phyloP scores from a whole-genome alignment of 176 grass and related monocot genomes.

The Musa beccarii region DNA sequence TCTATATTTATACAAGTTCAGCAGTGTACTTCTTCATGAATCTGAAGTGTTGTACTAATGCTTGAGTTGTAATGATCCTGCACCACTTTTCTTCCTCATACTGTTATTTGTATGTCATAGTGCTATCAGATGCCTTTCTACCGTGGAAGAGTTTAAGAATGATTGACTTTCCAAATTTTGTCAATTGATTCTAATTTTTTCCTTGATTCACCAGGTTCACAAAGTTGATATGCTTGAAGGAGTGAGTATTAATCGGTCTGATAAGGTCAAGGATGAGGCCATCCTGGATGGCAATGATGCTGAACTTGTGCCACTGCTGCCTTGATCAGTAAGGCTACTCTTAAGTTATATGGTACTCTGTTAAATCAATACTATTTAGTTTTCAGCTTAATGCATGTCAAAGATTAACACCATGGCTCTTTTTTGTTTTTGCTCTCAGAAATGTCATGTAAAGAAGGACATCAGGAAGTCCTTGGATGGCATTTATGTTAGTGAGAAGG shows the following conservation, averaged over 20 bases:
- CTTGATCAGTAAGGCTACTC: slow-evolving; percentile 66
- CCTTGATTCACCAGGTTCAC: slow-evolving; percentile 31
- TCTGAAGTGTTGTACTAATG: too few relatives aligned
- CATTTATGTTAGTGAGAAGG: background rate
- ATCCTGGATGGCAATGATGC: slow-evolving; percentile 72
- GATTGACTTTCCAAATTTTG: background rate
- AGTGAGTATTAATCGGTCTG: slow-evolving; percentile 53
- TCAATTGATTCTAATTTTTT: background rate
- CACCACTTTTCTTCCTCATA: background rate
- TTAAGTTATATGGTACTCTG: background rate
- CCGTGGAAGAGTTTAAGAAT: background rate
- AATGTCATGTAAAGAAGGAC: background rate
- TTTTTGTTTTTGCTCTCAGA: background rate
- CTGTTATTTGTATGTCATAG: background rate
- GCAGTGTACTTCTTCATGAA: too few relatives aligned
- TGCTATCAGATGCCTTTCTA: background rate
- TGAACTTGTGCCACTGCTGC: slow-evolving; percentile 68
- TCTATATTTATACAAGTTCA: too few relatives aligned
- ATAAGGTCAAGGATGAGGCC: slow-evolving; percentile 83
- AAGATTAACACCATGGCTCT: background rate
- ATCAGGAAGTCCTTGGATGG: background rate
- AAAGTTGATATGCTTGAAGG: slow-evolving; percentile 82
- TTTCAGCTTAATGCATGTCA: background rate
- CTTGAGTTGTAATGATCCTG: too few relatives aligned
- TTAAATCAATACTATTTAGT: background rate